Evolutionary conservation across 2,329 filamentous ascomycete species (phyloP).

Genomic region (Fusarium caatingaense): DNA sequence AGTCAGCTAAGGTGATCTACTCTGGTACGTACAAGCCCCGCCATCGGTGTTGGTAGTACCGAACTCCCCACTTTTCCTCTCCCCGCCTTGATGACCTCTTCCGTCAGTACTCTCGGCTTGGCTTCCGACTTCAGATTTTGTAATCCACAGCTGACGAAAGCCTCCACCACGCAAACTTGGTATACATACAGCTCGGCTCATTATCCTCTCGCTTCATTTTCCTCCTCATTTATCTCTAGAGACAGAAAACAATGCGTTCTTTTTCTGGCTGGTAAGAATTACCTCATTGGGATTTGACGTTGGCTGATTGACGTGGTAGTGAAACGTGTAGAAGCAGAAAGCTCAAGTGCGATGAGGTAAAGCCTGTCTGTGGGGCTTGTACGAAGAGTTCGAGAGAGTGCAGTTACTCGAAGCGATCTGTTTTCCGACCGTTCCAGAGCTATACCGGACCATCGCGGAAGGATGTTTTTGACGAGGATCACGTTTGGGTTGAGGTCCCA

Average conservation of each 20-base stretch:
- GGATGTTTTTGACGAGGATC: slow-evolving; percentile 13
- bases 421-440: slow-evolving; percentile 35
- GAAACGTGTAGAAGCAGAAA: slow-evolving; percentile 42
- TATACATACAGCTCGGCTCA: background rate
- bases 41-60: background rate
- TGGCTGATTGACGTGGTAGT: slow-evolving; percentile 8
- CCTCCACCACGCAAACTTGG: too few relatives aligned
- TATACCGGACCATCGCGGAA: background rate
- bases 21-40: slow-evolving; percentile 1
- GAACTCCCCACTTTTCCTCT: slow-evolving; percentile 26
- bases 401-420: slow-evolving; percentile 27
- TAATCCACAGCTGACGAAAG: background rate
- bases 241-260: slow-evolving; percentile 30
- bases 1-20: background rate
- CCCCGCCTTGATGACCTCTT: slow-evolving; percentile 34
- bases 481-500: slow-evolving; percentile 38
- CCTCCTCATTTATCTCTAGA: accelerated
- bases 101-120: background rate
- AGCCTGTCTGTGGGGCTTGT: slow-evolving; percentile 39
- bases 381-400: slow-evolving; percentile 30
- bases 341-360: slow-evolving; percentile 44
- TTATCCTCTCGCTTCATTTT: background rate
- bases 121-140: background rate
- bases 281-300: accelerated
- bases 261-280: slow-evolving; percentile 39